phyloP scores from a whole-genome alignment of 306 rosid genomes.

The Acacia melanoxylon region DNA sequence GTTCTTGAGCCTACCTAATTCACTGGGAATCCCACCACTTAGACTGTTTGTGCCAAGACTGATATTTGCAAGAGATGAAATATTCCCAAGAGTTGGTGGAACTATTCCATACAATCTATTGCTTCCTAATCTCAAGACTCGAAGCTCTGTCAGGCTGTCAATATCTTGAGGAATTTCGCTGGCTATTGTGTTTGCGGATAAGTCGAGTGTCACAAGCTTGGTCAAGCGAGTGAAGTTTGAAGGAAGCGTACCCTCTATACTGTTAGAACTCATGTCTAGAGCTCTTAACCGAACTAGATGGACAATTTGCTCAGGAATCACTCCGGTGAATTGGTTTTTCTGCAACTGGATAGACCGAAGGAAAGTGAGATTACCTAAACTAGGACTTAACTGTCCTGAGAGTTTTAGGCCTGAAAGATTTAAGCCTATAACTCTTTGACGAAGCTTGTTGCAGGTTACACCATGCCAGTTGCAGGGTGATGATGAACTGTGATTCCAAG shows the following conservation, averaged over 20 bases:
- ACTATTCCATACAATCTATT: background rate
- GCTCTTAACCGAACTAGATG: constrained; percentile 42
- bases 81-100: constrained; percentile 54
- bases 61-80: constrained; percentile 52
- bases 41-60: constrained; percentile 62
- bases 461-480: constrained; percentile 71
- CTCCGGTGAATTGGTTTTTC: constrained; percentile 47
- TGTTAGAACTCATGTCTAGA: constrained; percentile 59
- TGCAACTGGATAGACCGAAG: constrained; percentile 53
- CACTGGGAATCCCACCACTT: constrained; percentile 57
- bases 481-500: constrained; percentile 45
- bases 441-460: constrained; percentile 45
- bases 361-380: constrained; percentile 57
- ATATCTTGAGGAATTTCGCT: constrained; percentile 48
- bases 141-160: constrained; percentile 29
- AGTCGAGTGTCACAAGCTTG: constrained; percentile 49
- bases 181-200: background rate
- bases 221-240: constrained; percentile 44
- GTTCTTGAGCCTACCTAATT: constrained; percentile 49
- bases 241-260: constrained; percentile 44
- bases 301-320: constrained; percentile 53
- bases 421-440: constrained; percentile 45
- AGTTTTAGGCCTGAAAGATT: constrained; percentile 57
- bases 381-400: constrained; percentile 51
- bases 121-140: background rate